These are phyloP conservation scores for Kwoniella shandongensis DNA, from an alignment of 768 basidiomycete genomes.

Conservation along the genomic window DNA sequence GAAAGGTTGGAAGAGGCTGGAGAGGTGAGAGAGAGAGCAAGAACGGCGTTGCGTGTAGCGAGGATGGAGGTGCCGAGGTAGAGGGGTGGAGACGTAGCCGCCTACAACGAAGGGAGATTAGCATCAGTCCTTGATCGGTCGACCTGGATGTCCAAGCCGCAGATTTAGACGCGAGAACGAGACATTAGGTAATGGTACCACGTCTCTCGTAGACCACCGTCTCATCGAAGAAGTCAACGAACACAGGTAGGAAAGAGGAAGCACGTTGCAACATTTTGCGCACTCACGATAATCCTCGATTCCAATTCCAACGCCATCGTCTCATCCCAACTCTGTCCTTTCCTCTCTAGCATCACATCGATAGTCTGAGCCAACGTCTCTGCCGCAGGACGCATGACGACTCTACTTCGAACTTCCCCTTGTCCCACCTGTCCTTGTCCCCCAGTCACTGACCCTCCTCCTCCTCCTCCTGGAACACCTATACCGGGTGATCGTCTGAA, in stretches of 20 bases:
- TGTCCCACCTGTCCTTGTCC: no score
- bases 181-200: no score
- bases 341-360: slow-evolving; percentile 38
- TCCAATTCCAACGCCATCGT: slow-evolving; percentile 54
- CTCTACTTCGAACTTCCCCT: slow-evolving; percentile 27
- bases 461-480: no score
- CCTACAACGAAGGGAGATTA: slow-evolving; percentile 27
- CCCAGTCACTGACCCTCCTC: no score
- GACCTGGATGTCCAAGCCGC: neutral
- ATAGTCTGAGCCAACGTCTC: slow-evolving; percentile 44
- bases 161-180: neutral
- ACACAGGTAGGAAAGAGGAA: neutral
- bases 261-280: neutral
- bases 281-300: slow-evolving; percentile 53
- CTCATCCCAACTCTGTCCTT: slow-evolving; percentile 50
- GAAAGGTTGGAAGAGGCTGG: slow-evolving; percentile 44
- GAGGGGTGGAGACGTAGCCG: slow-evolving; percentile 54
- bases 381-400: slow-evolving; percentile 45
- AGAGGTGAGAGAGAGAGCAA: slow-evolving; percentile 45
- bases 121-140: neutral
- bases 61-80: slow-evolving; percentile 52
- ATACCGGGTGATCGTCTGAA: slow-evolving; percentile 33
- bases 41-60: slow-evolving; percentile 50
- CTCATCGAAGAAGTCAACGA: no score
- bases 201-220: no score